Base-by-base conservation (phyloP, 2,329 filamentous ascomycete species). In the Westerdykella sp. region DNA sequence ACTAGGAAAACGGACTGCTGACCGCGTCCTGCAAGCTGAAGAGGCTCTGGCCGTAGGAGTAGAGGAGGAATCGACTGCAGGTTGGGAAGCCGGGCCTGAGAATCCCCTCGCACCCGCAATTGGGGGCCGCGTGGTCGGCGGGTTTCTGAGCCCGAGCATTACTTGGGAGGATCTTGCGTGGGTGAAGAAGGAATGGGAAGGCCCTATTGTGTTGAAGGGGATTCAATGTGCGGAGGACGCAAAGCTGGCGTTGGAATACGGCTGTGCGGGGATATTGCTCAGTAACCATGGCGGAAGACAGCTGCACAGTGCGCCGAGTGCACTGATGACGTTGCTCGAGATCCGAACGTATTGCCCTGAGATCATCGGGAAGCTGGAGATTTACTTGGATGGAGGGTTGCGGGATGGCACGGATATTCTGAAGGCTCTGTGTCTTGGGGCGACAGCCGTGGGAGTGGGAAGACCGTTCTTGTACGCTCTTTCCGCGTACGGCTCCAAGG, bases 81-180 rank as follows among this genome's bases (percentile, higher is more conserved):
- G 37, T 72, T 78, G 50, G 80, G 80, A 25, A 72, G 73, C 2
- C 69, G 77, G 10, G 54, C 81, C 43, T 73, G 78, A 15, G 58
- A 80, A 42, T 66, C 76, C 46, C 75, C 81, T 73, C 75, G 77
- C 10, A 57, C 66, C 23, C 78, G 77, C 63, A 73, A 84, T 55
- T 79, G 82, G 57, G 55, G 77, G 22, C 66, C 71, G 60, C 4
- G 48, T 50, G 6, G 50, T 57, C 28, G 36, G 54, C 35, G 50
- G 67, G 37, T 54, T 63, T 31, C 22, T 65, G 12, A 65, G 56
- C 14, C 65, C 77, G 4, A 71, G 73, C 14, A 67, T 81, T 12
- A 73, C 77, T 58, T 52, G 68, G 71, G 57, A 66, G 11, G 72
- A 82, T 45, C 53, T 73, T 11, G 47, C 55, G 5, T 73, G 70